Base-by-base conservation (phyloP, 2,329 filamentous ascomycete genomes). In the Sclerotinia trifoliorum region DNA sequence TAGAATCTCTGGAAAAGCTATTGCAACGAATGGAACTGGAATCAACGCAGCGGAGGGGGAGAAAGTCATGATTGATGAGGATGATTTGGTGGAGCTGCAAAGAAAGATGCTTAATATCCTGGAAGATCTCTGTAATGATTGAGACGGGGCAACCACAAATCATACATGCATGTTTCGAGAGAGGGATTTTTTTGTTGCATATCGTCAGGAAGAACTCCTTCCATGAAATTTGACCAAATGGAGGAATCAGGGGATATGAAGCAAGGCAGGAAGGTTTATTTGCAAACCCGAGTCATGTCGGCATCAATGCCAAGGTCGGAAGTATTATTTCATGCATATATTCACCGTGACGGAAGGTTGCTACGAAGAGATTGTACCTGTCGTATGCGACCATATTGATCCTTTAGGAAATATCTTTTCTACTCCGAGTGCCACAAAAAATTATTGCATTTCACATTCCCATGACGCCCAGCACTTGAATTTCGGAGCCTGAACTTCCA, bases 91-190 rank as follows among this genome's bases (percentile, higher is more conserved):
- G 4, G 74, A 75, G 57, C 74, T 85, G 61, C 82, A 83, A 73
- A 79, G 77, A 65, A 80, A 79, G 69, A 84, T 85, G 80, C 71
- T 86, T 65, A 79, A 78, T 51, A 75, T 85, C 54, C 75, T 86
- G 60, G 80, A 85, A 74, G 83, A 85, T 76, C 77, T 85, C 52
- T 85, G 80, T 69, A 74, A 70, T 26, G 79, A 78, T 39, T 77
- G 70, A 75, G 42, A 21, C 42, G 32, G 17, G 21, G 5, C 13
- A 6, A 24, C n/a, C 57, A 29, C 42, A 51, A 39, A 48, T 39
- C 32, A 49, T 32, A 42, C 32, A 42, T 42, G 51, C 49, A 49
- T 60, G 44, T 57, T n/a, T 63, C 51, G 26, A 44, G 29, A 51
- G 68, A 55, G 54, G 56, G 49, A 13, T 32, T 35, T 65, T 35